Base-by-base conservation (phyloP, 2,329 filamentous ascomycete species). In the Aspergillus glaucus region DNA sequence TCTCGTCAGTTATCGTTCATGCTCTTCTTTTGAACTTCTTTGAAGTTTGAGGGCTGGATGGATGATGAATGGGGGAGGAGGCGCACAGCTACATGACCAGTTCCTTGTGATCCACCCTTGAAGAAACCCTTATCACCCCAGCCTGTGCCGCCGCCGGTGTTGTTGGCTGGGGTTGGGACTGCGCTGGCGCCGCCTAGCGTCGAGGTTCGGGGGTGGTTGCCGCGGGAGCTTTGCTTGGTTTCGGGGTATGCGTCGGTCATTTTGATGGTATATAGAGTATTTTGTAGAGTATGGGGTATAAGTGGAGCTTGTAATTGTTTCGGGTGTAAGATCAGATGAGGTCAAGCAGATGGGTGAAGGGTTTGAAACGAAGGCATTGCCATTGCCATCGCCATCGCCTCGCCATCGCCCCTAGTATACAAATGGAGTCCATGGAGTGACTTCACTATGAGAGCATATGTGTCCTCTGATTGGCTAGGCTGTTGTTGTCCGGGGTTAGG, bases 91-190 rank as follows among this genome's bases (percentile, higher is more conserved):
- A 55, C 46, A 51, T 66, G 62, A 0, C 64, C 62, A 0, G 19
- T 6, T 24, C 62, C 62, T 41, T 65, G 30, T 26, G 45, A 5
- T 42, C 49, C 19, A 37, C 62, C 62, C 46, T 61, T 59, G 19
- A 48, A 39, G 17, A 58, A 52, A 7, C 53, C 51, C 24, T 47
- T 43, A 28, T 66, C 61, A 19, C 60, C 61, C 53, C 53, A 55
- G 40, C 57, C 53, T 6, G 37, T 22, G 15, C 56, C 57, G n/a
- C 55, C 61, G 21, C 52, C 55, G 26, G 50, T 40, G 44, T 61
- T 60, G 55, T 65, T 65, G 24, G 62, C 62, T n/a, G 64, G 62
- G 1, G 60, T 65, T 12, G 62, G 62, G 12, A 47, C 21, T 17
- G 55, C 37, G 50, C 62, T 58, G 28, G 55, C 54, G 42, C 61